phyloP scores from a whole-genome alignment of 2,329 filamentous ascomycete species.

The Fusarium nygamai region DNA sequence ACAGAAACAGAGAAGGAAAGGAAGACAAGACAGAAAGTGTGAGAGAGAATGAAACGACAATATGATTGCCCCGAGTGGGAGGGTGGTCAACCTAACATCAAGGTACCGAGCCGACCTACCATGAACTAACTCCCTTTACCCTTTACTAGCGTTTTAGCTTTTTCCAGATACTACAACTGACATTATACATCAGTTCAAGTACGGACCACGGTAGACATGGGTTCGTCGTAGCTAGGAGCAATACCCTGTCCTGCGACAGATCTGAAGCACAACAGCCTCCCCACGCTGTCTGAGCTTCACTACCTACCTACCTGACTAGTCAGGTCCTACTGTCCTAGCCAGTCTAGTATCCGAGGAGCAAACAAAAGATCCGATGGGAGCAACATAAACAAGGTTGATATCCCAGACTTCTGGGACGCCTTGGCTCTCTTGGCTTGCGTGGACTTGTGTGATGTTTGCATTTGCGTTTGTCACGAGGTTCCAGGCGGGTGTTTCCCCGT shows the following conservation, averaged over 20 bases:
- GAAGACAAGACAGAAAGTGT: constrained; percentile 25
- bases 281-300: constrained; percentile 37
- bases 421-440: constrained; percentile 26
- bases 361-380: not conserved
- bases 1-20: constrained; percentile 29
- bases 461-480: constrained; percentile 12
- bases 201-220: constrained; percentile 24
- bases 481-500: not conserved
- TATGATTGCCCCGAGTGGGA: constrained; percentile 23
- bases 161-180: constrained; percentile 29
- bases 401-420: constrained; percentile 34
- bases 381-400: constrained; percentile 12
- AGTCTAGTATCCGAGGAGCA: constrained; percentile 4
- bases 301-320: constrained; percentile 15
- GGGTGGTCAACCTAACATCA: constrained; percentile 27
- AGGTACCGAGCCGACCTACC: not conserved
- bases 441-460: not conserved
- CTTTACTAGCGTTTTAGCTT: constrained; percentile 38
- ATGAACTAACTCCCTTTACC: not conserved
- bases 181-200: constrained; percentile 26
- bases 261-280: constrained; percentile 55
- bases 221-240: constrained; percentile 10
- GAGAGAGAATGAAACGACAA: constrained; percentile 36
- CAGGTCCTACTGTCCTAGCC: constrained; percentile 4
- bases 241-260: constrained; percentile 58